Evolutionary conservation across 495 filamentous ascomycete genomes (phyloP).

Genomic region (Penicillium diatomitis): DNA sequence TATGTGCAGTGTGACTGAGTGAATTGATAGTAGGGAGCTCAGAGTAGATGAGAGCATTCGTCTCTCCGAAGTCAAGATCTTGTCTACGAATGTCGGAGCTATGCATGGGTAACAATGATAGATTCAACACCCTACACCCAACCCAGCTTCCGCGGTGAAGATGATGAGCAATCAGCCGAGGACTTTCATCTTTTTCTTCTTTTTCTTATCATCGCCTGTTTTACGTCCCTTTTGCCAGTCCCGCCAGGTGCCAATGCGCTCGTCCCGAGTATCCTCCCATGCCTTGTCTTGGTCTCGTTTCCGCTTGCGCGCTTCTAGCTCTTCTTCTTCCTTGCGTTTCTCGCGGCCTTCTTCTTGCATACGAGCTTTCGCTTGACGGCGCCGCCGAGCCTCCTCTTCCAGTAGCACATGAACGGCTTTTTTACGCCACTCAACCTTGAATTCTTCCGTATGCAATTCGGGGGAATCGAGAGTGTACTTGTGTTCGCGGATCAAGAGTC

Average conservation of each 20-base stretch:
- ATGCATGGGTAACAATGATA: no score
- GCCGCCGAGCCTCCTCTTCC: conserved; percentile 79
- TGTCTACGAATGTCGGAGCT: no score
- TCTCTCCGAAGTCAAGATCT: no score
- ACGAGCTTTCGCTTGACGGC: conserved; percentile 83
- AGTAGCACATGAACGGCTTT: conserved; percentile 90
- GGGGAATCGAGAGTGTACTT: conserved; percentile 85
- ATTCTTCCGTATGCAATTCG: conserved; percentile 70
- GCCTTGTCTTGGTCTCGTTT: conserved; percentile 87
- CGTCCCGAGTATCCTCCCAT: conserved; percentile 88
- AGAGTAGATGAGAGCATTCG: no score
- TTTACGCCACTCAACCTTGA: conserved; percentile 74
- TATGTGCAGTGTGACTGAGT: background rate
- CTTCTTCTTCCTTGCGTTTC: conserved; percentile 79
- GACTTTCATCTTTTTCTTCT: conserved; percentile 96
- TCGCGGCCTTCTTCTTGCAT: conserved; percentile 95
- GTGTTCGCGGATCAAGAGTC: conserved; percentile 84
- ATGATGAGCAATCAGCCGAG: conserved; percentile 35
- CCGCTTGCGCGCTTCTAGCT: conserved; percentile 75
- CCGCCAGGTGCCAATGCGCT: conserved; percentile 90
- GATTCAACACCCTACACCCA: background rate
- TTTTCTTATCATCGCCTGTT: conserved; percentile 47
- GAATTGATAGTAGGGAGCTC: no score
- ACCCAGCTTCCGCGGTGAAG: background rate
- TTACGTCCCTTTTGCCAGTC: conserved; percentile 70